phyloP scores from a whole-genome alignment of 1,139 yeast species.

The Hyphopichia buzzinii region DNA sequence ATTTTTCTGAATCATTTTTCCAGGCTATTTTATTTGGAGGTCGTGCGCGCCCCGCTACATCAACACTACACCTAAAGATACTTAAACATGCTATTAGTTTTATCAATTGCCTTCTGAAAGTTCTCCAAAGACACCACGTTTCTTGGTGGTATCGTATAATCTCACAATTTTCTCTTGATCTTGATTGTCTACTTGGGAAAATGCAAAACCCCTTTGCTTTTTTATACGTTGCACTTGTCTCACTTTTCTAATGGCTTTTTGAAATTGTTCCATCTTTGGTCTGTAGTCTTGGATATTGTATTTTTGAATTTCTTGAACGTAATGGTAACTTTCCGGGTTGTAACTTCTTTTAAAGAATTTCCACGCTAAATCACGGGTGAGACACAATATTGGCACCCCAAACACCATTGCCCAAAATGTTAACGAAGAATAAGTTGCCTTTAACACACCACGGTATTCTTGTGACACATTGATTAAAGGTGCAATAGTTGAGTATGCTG shows the following conservation, averaged over 20 bases:
- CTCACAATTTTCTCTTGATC: constrained; percentile 90
- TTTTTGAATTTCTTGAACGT: constrained; percentile 95
- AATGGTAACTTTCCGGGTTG: constrained; percentile 88
- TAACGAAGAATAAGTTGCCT: constrained; percentile 72
- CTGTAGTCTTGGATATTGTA: constrained; percentile 90
- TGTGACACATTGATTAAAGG: constrained; percentile 79
- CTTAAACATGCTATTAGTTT: not conserved
- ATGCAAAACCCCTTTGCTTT: constrained; percentile 98
- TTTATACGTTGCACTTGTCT: constrained; percentile 98
- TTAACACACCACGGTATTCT: constrained; percentile 80
- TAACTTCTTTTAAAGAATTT: constrained; percentile 91
- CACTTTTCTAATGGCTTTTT: constrained; percentile 93
- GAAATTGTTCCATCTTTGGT: constrained; percentile 95
- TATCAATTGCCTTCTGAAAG: constrained; percentile 22
- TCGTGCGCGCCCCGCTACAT: constrained; percentile 4
- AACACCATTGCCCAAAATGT: constrained; percentile 84
- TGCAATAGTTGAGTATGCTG: constrained; percentile 81
- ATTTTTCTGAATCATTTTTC: too few relatives aligned
- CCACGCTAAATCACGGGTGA: constrained; percentile 89
- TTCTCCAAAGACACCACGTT: constrained; percentile 54
- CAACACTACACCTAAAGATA: not conserved
- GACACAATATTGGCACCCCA: constrained; percentile 72
- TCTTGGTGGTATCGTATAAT: constrained; percentile 89
- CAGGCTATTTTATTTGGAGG: too few relatives aligned
- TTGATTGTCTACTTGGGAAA: constrained; percentile 90